Evolutionary conservation across 176 grass and related monocot genomes (phyloP).

Genomic region (Zoysia pacifica): DNA sequence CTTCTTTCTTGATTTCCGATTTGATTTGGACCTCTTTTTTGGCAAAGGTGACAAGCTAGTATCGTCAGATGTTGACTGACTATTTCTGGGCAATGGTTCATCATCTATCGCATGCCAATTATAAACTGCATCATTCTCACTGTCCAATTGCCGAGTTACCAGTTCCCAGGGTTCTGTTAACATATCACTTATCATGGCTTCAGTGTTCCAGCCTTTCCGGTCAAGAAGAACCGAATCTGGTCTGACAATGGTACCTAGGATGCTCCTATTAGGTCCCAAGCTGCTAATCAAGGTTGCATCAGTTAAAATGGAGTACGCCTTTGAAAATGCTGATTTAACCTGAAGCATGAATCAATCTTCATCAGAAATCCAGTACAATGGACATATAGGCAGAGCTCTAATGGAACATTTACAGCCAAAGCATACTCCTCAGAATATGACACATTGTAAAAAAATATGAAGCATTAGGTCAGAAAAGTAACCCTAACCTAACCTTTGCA

Average conservation of each 20-base stretch:
- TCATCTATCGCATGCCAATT: slow-evolving; percentile 93
- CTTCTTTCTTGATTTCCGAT: slow-evolving; percentile 50
- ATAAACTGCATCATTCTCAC: slow-evolving; percentile 52
- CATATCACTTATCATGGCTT: slow-evolving; percentile 41
- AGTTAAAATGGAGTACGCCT: slow-evolving; percentile 77
- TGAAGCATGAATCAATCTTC: slow-evolving; percentile 36
- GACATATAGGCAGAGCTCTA: not conserved
- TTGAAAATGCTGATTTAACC: slow-evolving; percentile 94
- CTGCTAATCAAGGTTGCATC: slow-evolving; percentile 63
- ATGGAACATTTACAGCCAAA: not conserved
- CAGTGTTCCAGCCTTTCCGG: slow-evolving; percentile 73
- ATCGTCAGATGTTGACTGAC: slow-evolving; percentile 42
- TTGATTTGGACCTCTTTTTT: slow-evolving; percentile 67
- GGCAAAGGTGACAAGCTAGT: slow-evolving; percentile 40
- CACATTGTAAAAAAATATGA: slow-evolving; percentile 10
- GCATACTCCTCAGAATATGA: not conserved
- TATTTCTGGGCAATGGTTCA: slow-evolving; percentile 84
- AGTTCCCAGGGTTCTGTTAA: slow-evolving; percentile 69
- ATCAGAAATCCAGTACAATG: slow-evolving; percentile 17
- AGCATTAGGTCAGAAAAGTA: slow-evolving; percentile 4
- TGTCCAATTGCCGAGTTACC: slow-evolving; percentile 49
- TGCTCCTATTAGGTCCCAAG: slow-evolving; percentile 75
- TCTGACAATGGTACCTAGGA: slow-evolving; percentile 87
- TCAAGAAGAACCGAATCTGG: slow-evolving; percentile 77
- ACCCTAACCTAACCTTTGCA: not conserved